A percentile compares a stretch with the other conserved stretches of the same genome.
Conservation (phyloP, 2,329 filamentous ascomycete species). For the Calonectria multiphialidica region DNA sequence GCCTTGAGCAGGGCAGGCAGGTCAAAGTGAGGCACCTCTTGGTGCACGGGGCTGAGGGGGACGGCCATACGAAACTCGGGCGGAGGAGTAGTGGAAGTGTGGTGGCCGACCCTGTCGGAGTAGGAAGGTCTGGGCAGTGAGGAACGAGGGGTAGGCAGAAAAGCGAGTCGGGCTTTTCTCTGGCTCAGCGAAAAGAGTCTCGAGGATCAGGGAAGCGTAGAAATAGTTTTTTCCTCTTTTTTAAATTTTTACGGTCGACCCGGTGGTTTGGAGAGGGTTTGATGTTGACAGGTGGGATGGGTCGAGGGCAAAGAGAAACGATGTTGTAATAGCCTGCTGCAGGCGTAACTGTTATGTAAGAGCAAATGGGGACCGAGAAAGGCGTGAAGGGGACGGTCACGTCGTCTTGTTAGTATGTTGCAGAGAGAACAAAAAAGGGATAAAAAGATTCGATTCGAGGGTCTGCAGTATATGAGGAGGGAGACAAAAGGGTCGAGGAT, state of each 20-base stretch:
- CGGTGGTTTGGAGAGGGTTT: constrained; percentile 11
- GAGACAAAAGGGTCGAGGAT: constrained; percentile 9
- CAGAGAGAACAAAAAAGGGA: neutral
- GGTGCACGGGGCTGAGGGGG: constrained; percentile 47
- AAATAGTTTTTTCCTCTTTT: neutral
- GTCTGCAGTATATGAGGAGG: neutral
- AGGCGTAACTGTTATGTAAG: constrained; percentile 30
- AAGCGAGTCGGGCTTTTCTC: constrained; percentile 3
- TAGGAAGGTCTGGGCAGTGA: neutral
- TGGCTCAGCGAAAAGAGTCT: neutral
- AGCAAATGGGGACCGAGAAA: constrained; percentile 10
- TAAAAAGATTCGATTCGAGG: neutral
- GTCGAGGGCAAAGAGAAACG: constrained; percentile 13
- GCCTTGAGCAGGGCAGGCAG: constrained; percentile 49
- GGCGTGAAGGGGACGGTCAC: neutral
- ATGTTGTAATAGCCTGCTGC: constrained; percentile 22
- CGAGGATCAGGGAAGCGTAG: neutral
- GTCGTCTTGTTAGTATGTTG: neutral
- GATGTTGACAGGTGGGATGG: constrained; percentile 15
- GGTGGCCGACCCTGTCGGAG: constrained; percentile 35
- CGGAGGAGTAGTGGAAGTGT: constrained; percentile 21
- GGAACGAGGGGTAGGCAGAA: constrained; percentile 1
- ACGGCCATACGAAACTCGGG: constrained; percentile 47
- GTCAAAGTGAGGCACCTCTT: constrained; percentile 52
- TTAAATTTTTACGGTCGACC: neutral